These are phyloP conservation scores for Colletotrichum graminicola DNA, from an alignment of 2,329 filamentous ascomycete species.

Conservation along the genomic window DNA sequence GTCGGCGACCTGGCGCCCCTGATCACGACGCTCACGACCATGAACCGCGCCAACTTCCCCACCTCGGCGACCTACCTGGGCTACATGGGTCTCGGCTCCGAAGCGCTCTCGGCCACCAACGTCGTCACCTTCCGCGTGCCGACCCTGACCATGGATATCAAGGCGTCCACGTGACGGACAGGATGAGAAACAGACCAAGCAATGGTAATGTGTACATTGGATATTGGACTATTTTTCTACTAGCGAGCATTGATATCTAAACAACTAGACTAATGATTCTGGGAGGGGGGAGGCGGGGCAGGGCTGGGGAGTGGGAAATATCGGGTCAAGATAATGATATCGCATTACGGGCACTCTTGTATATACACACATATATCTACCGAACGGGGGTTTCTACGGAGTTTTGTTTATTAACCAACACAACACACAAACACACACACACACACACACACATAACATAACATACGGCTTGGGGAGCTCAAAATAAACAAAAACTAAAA, in stretches of 20 bases:
- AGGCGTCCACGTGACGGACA: constrained; percentile 2
- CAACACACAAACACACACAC: neutral
- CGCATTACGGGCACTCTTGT: constrained; percentile 8
- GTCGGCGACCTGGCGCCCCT: constrained; percentile 61
- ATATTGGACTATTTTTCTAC: constrained; percentile 11
- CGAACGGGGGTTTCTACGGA: neutral
- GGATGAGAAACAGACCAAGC: neutral
- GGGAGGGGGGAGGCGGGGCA: neutral
- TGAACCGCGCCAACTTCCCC: constrained; percentile 53
- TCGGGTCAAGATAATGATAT: constrained; percentile 31
- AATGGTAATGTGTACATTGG: constrained; percentile 36
- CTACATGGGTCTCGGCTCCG: constrained; percentile 64
- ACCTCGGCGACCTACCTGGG: constrained; percentile 60
- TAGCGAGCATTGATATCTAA: constrained; percentile 42
- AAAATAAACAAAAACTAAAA: neutral
- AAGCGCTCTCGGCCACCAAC: constrained; percentile 57
- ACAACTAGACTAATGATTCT: constrained; percentile 37
- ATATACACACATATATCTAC: constrained; percentile 25
- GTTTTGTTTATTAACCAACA: neutral
- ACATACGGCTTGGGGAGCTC: neutral
- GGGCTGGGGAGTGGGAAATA: neutral
- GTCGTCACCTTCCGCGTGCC: constrained; percentile 64
- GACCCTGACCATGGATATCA: constrained; percentile 51
- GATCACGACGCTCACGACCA: constrained; percentile 54
- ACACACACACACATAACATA: neutral